Conservation (phyloP, 192 early-diverging fungal species). For the Chytriomyces sp. region DNA sequence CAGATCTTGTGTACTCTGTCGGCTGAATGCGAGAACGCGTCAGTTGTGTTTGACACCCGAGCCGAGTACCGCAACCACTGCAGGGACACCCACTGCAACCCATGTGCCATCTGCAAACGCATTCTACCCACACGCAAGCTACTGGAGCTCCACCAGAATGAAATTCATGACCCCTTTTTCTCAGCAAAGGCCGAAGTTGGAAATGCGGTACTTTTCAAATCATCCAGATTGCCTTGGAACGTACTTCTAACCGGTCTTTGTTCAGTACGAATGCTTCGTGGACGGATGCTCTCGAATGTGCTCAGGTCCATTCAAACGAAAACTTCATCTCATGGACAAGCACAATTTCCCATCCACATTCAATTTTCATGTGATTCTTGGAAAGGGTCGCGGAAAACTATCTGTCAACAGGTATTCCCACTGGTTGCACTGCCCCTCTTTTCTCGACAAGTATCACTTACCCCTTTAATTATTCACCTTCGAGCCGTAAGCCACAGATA, state of each 20-base stretch:
- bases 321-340: slow-evolving; percentile 31
- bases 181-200: neutral
- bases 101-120: slow-evolving; percentile 13
- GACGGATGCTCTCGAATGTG: slow-evolving; percentile 28
- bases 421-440: too few species aligned
- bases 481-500: neutral
- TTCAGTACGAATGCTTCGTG: slow-evolving; percentile 40
- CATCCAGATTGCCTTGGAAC: neutral
- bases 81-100: slow-evolving; percentile 7
- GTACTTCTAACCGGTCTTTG: neutral
- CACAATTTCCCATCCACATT: slow-evolving; percentile 27
- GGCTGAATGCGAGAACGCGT: neutral
- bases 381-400: neutral
- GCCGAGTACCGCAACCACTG: slow-evolving; percentile 25
- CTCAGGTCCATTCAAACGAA: slow-evolving; percentile 36
- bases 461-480: neutral
- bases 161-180: slow-evolving; percentile 39
- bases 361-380: slow-evolving; percentile 33
- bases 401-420: too few species aligned
- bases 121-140: slow-evolving; percentile 21
- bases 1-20: slow-evolving; percentile 2
- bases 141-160: slow-evolving; percentile 19
- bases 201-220: slow-evolving; percentile 11
- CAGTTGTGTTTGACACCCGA: slow-evolving; percentile 8
- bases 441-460: neutral